Conservation (phyloP, 345 rosid species). For the Acer negundo region DNA sequence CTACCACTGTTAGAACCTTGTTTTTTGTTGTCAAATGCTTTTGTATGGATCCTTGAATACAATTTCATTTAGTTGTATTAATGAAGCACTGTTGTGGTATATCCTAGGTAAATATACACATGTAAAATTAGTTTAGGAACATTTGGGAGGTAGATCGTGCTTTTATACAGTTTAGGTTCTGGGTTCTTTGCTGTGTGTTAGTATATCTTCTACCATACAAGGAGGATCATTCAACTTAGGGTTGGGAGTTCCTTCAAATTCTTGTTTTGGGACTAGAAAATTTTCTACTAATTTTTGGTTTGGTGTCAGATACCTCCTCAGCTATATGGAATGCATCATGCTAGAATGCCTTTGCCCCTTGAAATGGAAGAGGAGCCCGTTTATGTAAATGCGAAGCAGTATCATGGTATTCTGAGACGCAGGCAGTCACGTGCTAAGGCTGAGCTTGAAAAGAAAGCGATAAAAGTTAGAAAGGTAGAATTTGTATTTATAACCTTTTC, state of each 20-base stretch:
- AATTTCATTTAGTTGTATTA: background rate
- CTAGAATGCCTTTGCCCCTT: slow-evolving; percentile 70
- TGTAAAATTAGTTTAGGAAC: background rate
- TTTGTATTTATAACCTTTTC: background rate
- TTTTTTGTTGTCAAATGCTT: background rate
- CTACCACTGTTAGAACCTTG: background rate
- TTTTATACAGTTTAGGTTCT: background rate
- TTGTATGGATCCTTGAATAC: background rate
- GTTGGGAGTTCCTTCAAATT: background rate
- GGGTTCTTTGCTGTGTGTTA: background rate
- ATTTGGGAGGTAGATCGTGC: background rate
- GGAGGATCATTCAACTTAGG: background rate
- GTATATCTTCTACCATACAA: background rate
- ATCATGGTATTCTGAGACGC: slow-evolving; percentile 67
- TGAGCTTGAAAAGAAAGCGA: slow-evolving; percentile 57
- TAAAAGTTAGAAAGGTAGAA: slow-evolving; percentile 65
- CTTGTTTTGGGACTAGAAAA: slow-evolving; percentile 1
- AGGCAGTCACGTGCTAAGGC: slow-evolving; percentile 74
- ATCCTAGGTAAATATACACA: background rate
- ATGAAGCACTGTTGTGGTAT: background rate
- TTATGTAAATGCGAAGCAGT: slow-evolving; percentile 76
- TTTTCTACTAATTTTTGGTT: background rate
- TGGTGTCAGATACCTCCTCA: slow-evolving; percentile 41
- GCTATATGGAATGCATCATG: slow-evolving; percentile 49
- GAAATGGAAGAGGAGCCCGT: slow-evolving; percentile 77